phyloP scores from a whole-genome alignment of 192 early-diverging fungal species.

The Thamnidium elegans region DNA sequence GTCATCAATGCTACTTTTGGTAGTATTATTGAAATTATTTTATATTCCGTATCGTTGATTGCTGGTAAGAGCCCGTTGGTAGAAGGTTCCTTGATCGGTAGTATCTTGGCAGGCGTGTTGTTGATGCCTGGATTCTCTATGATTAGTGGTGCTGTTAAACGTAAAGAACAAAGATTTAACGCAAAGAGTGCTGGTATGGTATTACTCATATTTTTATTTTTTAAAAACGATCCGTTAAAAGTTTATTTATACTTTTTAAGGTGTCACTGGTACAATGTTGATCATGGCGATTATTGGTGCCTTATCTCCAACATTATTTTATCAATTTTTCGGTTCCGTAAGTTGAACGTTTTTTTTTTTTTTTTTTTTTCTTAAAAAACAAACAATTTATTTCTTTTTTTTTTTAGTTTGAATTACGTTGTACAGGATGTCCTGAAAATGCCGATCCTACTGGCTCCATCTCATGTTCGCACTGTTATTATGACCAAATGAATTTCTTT shows the following conservation, averaged over 20 bases:
- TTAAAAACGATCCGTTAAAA: not conserved
- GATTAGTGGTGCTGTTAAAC: slow-evolving; percentile 87
- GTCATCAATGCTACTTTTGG: slow-evolving; percentile 99
- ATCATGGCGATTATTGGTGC: slow-evolving; percentile 91
- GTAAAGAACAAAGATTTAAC: slow-evolving; percentile 95
- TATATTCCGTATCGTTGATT: slow-evolving; percentile 87
- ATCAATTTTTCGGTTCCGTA: slow-evolving; percentile 81
- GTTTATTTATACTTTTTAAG: not conserved
- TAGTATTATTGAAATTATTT: slow-evolving; percentile 92
- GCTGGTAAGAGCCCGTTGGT: slow-evolving; percentile 85
- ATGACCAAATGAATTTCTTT: slow-evolving; percentile 60
- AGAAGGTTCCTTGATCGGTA: slow-evolving; percentile 91
- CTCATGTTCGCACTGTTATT: slow-evolving; percentile 62
- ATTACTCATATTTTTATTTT: not conserved
- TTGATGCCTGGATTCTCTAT: slow-evolving; percentile 92
- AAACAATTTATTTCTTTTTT: not conserved
- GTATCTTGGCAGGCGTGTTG: slow-evolving; percentile 83
- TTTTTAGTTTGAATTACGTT: slow-evolving; percentile 55
- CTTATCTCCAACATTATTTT: slow-evolving; percentile 93
- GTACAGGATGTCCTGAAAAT: slow-evolving; percentile 47
- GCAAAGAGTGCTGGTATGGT: slow-evolving; percentile 79
- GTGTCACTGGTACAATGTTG: slow-evolving; percentile 91
- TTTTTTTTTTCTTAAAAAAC: too few species aligned
- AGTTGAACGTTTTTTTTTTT: not conserved
- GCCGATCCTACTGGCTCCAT: slow-evolving; percentile 7